Conservation (phyloP, 768 basidiomycete genomes). For the Tricholoma bakamatsutake region DNA sequence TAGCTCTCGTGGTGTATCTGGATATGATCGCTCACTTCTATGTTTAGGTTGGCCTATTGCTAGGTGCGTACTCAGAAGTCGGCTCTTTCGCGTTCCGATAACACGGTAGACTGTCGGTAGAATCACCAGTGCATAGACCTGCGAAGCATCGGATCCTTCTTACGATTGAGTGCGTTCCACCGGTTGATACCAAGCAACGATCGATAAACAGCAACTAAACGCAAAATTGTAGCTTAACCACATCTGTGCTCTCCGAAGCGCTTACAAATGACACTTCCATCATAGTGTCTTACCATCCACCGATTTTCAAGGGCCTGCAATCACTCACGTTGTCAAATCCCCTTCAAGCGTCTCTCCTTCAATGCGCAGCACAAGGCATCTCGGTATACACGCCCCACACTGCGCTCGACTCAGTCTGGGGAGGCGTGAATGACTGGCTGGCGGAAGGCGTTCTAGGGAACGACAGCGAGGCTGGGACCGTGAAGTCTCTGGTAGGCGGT, state of each 20-base stretch:
- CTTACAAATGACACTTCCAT: slow-evolving; percentile 52
- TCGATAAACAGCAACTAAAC: slow-evolving; percentile 2
- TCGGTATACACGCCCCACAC: slow-evolving; percentile 88
- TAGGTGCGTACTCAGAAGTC: background rate
- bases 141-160: slow-evolving; percentile 48
- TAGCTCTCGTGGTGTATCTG: slow-evolving; percentile 2
- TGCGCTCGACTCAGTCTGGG: slow-evolving; percentile 76
- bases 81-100: background rate
- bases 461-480: slow-evolving; percentile 25
- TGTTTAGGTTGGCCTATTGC: slow-evolving; percentile 50
- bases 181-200: background rate
- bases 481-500: slow-evolving; percentile 33
- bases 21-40: slow-evolving; percentile 35
- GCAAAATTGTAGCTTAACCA: slow-evolving; percentile 51
- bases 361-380: slow-evolving; percentile 76
- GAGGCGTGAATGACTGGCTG: slow-evolving; percentile 91
- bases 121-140: slow-evolving; percentile 46
- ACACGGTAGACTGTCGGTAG: slow-evolving; percentile 20
- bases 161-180: slow-evolving; percentile 58
- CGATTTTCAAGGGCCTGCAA: slow-evolving; percentile 71
- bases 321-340: slow-evolving; percentile 75
- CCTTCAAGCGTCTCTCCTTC: slow-evolving; percentile 74
- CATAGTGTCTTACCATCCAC: slow-evolving; percentile 81
- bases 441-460: slow-evolving; percentile 45
- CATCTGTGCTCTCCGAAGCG: slow-evolving; percentile 66